Percentiles rank a stretch among this genome's conserved stretches.
Conservation (phyloP, 106 monocot genomes). For the Amphibolis antarctica region DNA sequence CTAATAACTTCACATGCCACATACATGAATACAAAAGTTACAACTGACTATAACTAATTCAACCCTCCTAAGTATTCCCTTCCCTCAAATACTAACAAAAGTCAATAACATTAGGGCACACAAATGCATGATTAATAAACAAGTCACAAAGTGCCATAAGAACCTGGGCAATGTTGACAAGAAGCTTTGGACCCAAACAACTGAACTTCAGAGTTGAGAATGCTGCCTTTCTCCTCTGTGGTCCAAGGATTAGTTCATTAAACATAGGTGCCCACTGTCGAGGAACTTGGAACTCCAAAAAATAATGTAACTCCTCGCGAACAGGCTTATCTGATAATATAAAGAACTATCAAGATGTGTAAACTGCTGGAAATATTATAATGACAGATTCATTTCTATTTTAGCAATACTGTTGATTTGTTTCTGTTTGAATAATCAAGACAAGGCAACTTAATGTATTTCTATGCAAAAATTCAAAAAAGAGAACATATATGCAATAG, state of each 20-base stretch:
- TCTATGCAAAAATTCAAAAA: no score
- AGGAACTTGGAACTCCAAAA: conserved; percentile 96
- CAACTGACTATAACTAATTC: no score
- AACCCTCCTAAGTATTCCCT: no score
- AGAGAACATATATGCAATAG: no score
- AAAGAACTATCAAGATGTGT: neutral
- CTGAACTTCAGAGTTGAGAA: conserved; percentile 67
- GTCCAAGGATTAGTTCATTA: conserved; percentile 78
- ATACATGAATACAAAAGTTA: no score
- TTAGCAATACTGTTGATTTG: no score
- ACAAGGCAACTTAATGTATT: no score
- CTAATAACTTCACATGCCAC: no score
- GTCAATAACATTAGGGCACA: neutral
- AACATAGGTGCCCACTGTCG: conserved; percentile 83
- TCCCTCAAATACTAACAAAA: neutral
- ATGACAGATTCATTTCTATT: no score
- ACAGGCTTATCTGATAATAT: conserved; percentile 69
- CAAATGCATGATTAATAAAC: neutral
- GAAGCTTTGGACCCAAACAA: conserved; percentile 70
- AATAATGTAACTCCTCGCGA: conserved; percentile 60
- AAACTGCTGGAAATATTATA: neutral
- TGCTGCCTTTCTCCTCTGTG: conserved; percentile 54
- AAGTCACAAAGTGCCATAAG: neutral
- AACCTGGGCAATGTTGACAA: conserved; percentile 82
- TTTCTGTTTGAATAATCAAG: no score